phyloP scores from a whole-genome alignment of 176 grass and related monocot species.

The Ensete ventricosum region DNA sequence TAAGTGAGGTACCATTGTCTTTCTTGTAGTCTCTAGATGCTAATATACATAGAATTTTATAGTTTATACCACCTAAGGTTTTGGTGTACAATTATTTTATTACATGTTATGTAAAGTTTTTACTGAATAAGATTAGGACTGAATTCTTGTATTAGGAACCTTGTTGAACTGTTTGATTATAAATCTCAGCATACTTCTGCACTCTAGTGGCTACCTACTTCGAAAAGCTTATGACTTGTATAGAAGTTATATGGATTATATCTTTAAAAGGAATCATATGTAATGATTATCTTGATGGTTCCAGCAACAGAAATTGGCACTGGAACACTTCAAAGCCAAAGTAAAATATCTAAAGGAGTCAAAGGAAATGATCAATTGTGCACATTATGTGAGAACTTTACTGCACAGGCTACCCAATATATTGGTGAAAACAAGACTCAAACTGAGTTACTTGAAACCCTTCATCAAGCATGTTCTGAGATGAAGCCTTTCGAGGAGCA shows the following conservation, averaged over 20 bases:
- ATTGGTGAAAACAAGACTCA: conserved; percentile 19
- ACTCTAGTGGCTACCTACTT: neutral
- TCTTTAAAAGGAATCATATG: neutral
- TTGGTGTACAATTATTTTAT: no score
- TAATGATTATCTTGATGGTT: neutral
- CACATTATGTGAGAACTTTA: conserved; percentile 9
- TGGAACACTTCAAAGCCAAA: neutral
- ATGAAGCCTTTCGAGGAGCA: conserved; percentile 13
- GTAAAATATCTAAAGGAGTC: conserved; percentile 3
- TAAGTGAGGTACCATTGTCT: no score
- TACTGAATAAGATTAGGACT: no score
- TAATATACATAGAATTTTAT: no score
- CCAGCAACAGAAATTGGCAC: neutral
- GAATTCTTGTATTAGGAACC: neutral
- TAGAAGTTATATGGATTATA: neutral
- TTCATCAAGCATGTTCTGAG: conserved; percentile 21
- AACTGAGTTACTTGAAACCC: conserved; percentile 3
- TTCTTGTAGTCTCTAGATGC: no score
- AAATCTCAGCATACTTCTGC: neutral
- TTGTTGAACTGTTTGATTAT: neutral
- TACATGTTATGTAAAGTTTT: no score
- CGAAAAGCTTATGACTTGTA: neutral
- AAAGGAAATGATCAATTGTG: conserved; percentile 13
- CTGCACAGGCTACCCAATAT: neutral
- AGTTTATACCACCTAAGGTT: no score